Evolutionary conservation across 2,329 filamentous ascomycete species (phyloP).

Genomic region (Escovopsis sp.): DNA sequence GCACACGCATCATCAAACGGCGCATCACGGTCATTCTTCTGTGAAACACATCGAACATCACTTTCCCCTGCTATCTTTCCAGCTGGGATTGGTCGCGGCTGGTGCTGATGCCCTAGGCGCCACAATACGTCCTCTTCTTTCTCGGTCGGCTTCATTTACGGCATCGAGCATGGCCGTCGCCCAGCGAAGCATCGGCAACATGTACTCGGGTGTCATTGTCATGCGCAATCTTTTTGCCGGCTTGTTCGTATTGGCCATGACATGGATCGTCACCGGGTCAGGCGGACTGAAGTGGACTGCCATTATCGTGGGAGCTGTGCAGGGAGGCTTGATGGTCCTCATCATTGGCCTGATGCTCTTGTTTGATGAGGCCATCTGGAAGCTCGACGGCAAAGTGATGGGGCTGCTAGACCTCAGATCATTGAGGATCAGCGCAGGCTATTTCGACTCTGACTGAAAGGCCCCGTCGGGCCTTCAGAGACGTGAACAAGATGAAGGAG

Average conservation of each 20-base stretch:
- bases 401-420: conserved; percentile 27
- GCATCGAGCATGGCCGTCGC: conserved; percentile 29
- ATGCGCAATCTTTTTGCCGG: conserved; percentile 27
- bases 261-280: conserved; percentile 18
- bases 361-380: conserved; percentile 24
- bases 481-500: too few relatives aligned
- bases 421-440: conserved; percentile 25
- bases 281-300: conserved; percentile 22
- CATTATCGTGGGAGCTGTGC: conserved; percentile 26
- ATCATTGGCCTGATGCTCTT: conserved; percentile 25
- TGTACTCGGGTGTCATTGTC: conserved; percentile 27
- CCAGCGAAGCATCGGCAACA: conserved; percentile 31
- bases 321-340: conserved; percentile 22
- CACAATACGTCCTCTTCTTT: conserved; percentile 26
- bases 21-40: too few relatives aligned
- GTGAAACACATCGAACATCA: conserved; percentile 9
- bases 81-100: conserved; percentile 31
- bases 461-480: too few relatives aligned
- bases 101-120: conserved; percentile 26
- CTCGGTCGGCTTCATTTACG: conserved; percentile 33
- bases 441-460: conserved; percentile 26
- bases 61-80: conserved; percentile 27
- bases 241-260: conserved; percentile 26
- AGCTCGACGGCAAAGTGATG: conserved; percentile 32
- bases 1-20: conserved; percentile 3